Evolutionary conservation across 2,329 filamentous ascomycete genomes (phyloP), one percentile per base, ranked within the genome.

Genomic region (Teratosphaeria destructans): DNA sequence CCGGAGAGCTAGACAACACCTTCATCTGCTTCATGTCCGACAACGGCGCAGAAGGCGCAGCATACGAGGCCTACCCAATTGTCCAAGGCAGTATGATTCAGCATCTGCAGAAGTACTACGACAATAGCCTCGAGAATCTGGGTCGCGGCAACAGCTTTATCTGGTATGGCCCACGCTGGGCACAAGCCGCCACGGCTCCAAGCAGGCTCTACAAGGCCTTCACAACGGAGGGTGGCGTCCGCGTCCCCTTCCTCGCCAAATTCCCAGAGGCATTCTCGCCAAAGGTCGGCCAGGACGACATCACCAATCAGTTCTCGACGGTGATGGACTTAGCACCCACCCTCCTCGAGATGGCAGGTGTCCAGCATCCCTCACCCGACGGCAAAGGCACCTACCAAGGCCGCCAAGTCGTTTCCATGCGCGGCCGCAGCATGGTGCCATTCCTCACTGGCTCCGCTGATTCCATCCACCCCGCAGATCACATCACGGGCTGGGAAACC

Each of bases 1-100:
- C 78, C 2, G 81, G 78, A 59, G 83, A 86, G 67, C 74, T 83
- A 0, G 83, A 86, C 62, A 85, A 86, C 68, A 87, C 84, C 2
- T 82, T 86, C 61, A 76, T 87, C 56, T 78, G 80, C 66, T 86
- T 86, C 75, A 80, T 85, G 74, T 82, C 78, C 0, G 83, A 86
- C 70, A 86, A 86, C 62, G 83, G 83, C 2, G 82, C 82, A 11
- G 83, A 85, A 64, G 82, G 82, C 11, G 81, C 80, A 16, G 77
- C 77, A 1, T 82, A 82, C 62, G 82, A 85, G 65, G 81, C 82
- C 4, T 79, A 81, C 57, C 83, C 82, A 0, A 80, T 84, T 58
- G 77, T 84, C 4, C 75, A 79, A 57, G 78, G 79, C 54, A 76
- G 76, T 11, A 80, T 82, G 63, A 78, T 83, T 65, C 75, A 79